Percentiles rank a stretch among this genome's conserved stretches.
Evolutionary conservation across 331 rosid genomes (phyloP).

Genomic region (Arachis monticola): DNA sequence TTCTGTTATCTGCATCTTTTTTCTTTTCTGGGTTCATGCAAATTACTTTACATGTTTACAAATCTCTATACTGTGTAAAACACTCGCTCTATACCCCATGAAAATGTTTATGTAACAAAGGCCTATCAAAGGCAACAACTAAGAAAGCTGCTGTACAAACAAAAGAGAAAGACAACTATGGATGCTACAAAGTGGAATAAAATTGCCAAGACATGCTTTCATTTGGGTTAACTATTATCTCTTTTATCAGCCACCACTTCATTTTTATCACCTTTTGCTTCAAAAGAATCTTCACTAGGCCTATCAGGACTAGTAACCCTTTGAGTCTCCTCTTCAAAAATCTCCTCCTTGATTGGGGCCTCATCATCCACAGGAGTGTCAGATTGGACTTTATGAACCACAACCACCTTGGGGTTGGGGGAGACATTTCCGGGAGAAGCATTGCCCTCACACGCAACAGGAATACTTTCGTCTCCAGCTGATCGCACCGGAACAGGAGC

Average conservation of each 20-base stretch:
- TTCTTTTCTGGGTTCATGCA: background rate
- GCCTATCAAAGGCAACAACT: conserved; percentile 3
- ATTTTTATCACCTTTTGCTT: conserved; percentile 40
- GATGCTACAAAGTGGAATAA: background rate
- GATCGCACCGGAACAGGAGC: conserved; percentile 26
- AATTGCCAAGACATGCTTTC: background rate
- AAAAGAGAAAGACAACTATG: background rate
- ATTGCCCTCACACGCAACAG: conserved; percentile 39
- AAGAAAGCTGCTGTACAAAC: conserved; percentile 36
- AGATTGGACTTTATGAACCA: conserved; percentile 40
- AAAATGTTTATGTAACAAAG: conserved; percentile 27
- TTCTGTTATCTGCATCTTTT: too few relatives aligned
- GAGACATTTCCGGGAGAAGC: conserved; percentile 34
- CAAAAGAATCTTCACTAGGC: conserved; percentile 22
- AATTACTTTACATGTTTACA: conserved; percentile 39
- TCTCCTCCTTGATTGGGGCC: conserved; percentile 12
- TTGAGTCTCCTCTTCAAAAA: conserved; percentile 31
- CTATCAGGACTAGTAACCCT: conserved; percentile 33
- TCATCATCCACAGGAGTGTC: conserved; percentile 36
- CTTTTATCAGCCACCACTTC: conserved; percentile 37
- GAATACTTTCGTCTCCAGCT: conserved; percentile 42
- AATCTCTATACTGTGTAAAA: background rate
- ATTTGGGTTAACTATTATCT: conserved; percentile 11
- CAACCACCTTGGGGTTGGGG: conserved; percentile 33
- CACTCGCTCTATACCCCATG: background rate